A percentile compares a stretch with the other conserved stretches of the same genome.
phyloP scores from a whole-genome alignment of 2,329 filamentous ascomycete species.

The Sporothrix sp. region DNA sequence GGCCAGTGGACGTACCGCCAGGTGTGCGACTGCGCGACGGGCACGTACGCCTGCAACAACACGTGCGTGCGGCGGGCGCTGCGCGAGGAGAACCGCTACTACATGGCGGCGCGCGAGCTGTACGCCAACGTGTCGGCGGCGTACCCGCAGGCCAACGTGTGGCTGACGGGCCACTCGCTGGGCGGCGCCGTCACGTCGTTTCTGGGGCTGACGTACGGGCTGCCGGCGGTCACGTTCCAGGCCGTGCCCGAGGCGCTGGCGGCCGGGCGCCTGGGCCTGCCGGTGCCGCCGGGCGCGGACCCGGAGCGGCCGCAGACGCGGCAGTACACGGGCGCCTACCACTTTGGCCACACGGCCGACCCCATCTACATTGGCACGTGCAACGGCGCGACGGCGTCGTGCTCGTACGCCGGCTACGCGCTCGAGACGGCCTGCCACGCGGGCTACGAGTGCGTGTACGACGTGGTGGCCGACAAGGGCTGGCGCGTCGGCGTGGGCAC shows the following conservation, averaged over 20 bases:
- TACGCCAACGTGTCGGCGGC: conserved; percentile 86
- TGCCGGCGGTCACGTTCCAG: conserved; percentile 87
- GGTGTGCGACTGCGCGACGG: conserved; percentile 85
- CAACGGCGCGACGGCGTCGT: conserved; percentile 80
- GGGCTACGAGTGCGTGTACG: conserved; percentile 79
- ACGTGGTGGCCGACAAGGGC: conserved; percentile 82
- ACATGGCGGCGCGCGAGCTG: conserved; percentile 76
- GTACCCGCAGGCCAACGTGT: conserved; percentile 76
- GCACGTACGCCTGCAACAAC: conserved; percentile 82
- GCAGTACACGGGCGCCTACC: conserved; percentile 66
- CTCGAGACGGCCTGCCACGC: conserved; percentile 90
- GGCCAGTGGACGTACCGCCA: conserved; percentile 83
- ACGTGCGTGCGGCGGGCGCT: conserved; percentile 74
- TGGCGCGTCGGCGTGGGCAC: conserved; percentile 88
- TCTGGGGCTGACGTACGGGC: conserved; percentile 79
- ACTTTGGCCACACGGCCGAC: conserved; percentile 93
- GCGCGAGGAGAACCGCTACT: conserved; percentile 79
- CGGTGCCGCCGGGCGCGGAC: conserved; percentile 69
- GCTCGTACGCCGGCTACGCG: conserved; percentile 86
- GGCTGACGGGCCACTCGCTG: conserved; percentile 86
- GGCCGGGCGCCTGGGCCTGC: conserved; percentile 73
- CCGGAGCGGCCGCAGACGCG: conserved; percentile 61
- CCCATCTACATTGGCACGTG: conserved; percentile 88
- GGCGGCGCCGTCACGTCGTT: conserved; percentile 85
- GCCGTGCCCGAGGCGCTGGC: conserved; percentile 86